Evolutionary conservation across 495 filamentous ascomycete genomes (phyloP).

Genomic region (Aspergillus heteromorphus): DNA sequence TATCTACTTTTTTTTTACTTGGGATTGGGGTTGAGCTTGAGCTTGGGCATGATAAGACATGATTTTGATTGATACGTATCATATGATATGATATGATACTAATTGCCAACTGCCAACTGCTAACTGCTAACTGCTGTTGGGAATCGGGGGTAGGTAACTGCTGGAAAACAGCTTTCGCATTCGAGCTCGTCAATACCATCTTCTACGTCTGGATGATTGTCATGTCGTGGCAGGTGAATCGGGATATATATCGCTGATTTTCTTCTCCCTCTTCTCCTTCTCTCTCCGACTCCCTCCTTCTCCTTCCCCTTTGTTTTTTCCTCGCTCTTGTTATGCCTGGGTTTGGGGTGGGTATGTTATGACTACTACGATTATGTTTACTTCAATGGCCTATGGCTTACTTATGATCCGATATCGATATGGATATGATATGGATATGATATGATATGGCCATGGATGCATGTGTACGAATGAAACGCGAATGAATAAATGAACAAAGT

Average conservation of each 20-base stretch:
- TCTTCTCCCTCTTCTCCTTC: too few relatives aligned
- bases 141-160: constrained; percentile 37
- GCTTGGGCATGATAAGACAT: neutral
- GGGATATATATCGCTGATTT: constrained; percentile 46
- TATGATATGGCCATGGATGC: neutral
- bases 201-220: constrained; percentile 95
- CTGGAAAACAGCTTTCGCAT: constrained; percentile 57
- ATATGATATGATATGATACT: too few relatives aligned
- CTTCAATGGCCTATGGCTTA: too few relatives aligned
- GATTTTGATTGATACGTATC: too few relatives aligned
- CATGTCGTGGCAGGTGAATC: constrained; percentile 84
- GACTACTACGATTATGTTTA: neutral
- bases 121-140: constrained; percentile 9
- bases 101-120: too few relatives aligned
- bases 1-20: neutral
- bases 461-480: too few relatives aligned
- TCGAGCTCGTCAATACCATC: constrained; percentile 70
- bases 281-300: too few relatives aligned
- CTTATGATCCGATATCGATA: too few relatives aligned
- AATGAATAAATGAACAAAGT: too few relatives aligned
- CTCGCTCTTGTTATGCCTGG: neutral
- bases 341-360: neutral
- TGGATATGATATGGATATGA: neutral
- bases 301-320: constrained; percentile 7
- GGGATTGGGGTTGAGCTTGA: neutral